Evolutionary conservation across 345 rosid genomes (phyloP).

Genomic region (Arabis hirsuta): DNA sequence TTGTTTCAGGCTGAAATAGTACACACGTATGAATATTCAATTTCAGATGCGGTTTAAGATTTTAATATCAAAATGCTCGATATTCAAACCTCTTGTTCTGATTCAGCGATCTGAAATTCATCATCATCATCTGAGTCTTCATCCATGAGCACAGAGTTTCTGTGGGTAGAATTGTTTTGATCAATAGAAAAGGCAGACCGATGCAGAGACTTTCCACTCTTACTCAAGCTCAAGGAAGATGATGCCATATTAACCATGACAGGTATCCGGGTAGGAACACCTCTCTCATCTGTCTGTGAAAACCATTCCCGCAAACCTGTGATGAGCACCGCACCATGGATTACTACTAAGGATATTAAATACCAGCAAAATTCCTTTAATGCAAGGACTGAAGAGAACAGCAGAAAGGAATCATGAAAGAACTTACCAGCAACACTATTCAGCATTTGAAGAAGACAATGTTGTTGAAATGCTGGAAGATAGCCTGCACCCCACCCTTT

Average conservation of each 20-base stretch:
- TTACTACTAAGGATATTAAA: slow-evolving; percentile 17
- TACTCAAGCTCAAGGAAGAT: slow-evolving; percentile 66
- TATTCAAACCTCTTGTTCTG: slow-evolving; percentile 82
- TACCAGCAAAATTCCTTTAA: neutral
- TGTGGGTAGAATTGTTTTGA: slow-evolving; percentile 61
- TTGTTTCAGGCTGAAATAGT: slow-evolving; percentile 55
- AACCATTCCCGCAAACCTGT: slow-evolving; percentile 98
- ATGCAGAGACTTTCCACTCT: slow-evolving; percentile 52
- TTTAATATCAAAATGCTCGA: slow-evolving; percentile 14
- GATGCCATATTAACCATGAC: slow-evolving; percentile 96
- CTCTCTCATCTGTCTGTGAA: slow-evolving; percentile 96
- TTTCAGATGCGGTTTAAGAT: slow-evolving; percentile 23
- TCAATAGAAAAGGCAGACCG: slow-evolving; percentile 60
- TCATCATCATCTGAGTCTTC: slow-evolving; percentile 96
- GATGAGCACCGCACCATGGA: slow-evolving; percentile 12
- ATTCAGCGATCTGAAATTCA: slow-evolving; percentile 84
- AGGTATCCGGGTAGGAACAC: slow-evolving; percentile 87
- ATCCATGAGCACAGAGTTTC: slow-evolving; percentile 81
- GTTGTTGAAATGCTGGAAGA: slow-evolving; percentile 88
- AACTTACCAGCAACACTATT: slow-evolving; percentile 95
- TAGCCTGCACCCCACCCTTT: slow-evolving; percentile 99
- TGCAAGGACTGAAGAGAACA: slow-evolving; percentile 24
- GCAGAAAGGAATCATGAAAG: slow-evolving; percentile 5
- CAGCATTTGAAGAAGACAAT: slow-evolving; percentile 98
- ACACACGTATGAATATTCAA: slow-evolving; percentile 12